phyloP scores from a whole-genome alignment of 202 grass and related monocot genomes.

The Musa balbisiana region DNA sequence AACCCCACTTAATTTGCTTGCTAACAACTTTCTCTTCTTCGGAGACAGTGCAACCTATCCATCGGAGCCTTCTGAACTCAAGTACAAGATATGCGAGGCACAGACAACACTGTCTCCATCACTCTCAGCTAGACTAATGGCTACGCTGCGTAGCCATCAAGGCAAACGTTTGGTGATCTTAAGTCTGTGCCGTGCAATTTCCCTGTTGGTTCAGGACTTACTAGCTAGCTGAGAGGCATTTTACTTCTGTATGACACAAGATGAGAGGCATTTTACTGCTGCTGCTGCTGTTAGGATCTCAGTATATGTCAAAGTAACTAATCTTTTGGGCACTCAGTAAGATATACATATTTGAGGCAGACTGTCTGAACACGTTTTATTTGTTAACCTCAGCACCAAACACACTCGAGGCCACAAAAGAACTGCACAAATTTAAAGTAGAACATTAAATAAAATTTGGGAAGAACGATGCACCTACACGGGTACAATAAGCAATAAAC shows the following conservation, averaged over 20 bases:
- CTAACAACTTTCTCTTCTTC: constrained; percentile 17
- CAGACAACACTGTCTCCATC: constrained; percentile 46
- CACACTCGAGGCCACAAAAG: too few relatives aligned
- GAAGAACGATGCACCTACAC: too few relatives aligned
- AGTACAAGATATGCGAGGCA: constrained; percentile 37
- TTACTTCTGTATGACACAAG: too few relatives aligned
- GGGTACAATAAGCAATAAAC: too few relatives aligned
- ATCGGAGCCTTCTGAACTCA: constrained; percentile 53
- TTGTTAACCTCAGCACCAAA: too few relatives aligned
- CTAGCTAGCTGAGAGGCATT: constrained; percentile 3
- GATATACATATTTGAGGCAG: too few relatives aligned
- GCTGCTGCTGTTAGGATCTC: too few relatives aligned
- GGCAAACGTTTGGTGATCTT: constrained; percentile 37
- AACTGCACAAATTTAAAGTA: too few relatives aligned
- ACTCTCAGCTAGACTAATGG: constrained; percentile 22
- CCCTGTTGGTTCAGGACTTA: constrained; percentile 29
- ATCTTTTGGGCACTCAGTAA: too few relatives aligned
- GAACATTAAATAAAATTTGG: too few relatives aligned
- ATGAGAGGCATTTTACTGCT: not conserved
- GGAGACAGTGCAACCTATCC: constrained; percentile 65
- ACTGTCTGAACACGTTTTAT: too few relatives aligned
- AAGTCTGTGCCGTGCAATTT: constrained; percentile 54
- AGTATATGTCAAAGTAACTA: too few relatives aligned
- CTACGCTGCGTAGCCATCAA: constrained; percentile 42
- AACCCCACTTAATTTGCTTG: constrained; percentile 8